Evolutionary conservation across 495 filamentous ascomycete genomes (phyloP).

Genomic region (Aspergillus baeticus): DNA sequence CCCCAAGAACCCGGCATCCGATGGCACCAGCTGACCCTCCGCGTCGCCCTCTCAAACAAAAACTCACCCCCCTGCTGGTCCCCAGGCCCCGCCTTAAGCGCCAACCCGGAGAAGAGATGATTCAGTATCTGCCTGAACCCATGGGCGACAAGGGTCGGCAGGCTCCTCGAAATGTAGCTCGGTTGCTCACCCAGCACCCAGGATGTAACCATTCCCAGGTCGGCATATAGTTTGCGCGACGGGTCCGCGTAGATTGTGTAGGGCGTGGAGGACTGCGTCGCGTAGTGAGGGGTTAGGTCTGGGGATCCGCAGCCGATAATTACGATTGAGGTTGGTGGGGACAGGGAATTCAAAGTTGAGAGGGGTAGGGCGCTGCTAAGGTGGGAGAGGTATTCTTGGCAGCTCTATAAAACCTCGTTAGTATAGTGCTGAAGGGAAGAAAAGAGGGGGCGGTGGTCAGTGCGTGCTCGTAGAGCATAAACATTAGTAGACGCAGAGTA

Average conservation of each 20-base stretch:
- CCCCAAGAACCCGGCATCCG: slow-evolving; percentile 79
- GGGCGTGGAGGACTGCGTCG: slow-evolving; percentile 57
- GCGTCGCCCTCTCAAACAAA: slow-evolving; percentile 59
- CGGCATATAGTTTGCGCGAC: slow-evolving; percentile 62
- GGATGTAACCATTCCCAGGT: slow-evolving; percentile 69
- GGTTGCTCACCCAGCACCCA: slow-evolving; percentile 62
- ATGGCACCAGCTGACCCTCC: slow-evolving; percentile 74
- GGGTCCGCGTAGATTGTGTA: slow-evolving; percentile 87
- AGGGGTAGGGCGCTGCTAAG: slow-evolving; percentile 63
- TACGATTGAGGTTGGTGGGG: slow-evolving; percentile 60
- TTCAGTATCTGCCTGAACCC: slow-evolving; percentile 58
- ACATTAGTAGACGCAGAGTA: too few species aligned
- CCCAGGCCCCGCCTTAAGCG: slow-evolving; percentile 64
- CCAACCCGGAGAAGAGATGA: slow-evolving; percentile 49
- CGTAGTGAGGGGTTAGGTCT: slow-evolving; percentile 69
- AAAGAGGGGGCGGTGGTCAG: too few species aligned
- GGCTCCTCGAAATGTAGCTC: slow-evolving; percentile 58
- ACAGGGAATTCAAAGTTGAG: slow-evolving; percentile 39
- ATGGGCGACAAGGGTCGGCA: slow-evolving; percentile 43
- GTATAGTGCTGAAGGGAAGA: neutral
- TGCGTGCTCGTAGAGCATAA: too few species aligned
- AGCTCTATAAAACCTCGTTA: slow-evolving; percentile 51
- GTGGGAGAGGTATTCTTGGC: slow-evolving; percentile 62
- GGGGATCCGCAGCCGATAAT: slow-evolving; percentile 81
- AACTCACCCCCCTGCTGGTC: slow-evolving; percentile 84